Base-by-base conservation (phyloP, 2,329 filamentous ascomycete species). In the Neopestalotiopsis rosae region DNA sequence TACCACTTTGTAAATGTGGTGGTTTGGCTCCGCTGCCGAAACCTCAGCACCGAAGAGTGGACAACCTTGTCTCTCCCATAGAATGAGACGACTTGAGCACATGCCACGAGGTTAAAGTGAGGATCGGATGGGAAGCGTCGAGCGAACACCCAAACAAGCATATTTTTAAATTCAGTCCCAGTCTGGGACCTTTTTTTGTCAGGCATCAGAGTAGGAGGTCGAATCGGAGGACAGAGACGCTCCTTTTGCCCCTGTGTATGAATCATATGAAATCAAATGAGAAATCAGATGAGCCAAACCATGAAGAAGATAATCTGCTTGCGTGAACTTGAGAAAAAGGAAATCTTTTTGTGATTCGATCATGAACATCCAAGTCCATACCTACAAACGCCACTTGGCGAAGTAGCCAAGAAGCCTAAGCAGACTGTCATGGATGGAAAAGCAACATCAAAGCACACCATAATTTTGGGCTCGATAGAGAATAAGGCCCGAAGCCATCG, bases 101-200 rank as follows among this genome's bases (percentile, higher is more conserved):
- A 81, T 81, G 81, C 86, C 87, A 90, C 85, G 88, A 91, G 89
- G 89, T 91, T 91, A 90, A 91, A 91, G 89, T 89, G 85, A 89
- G 85, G 85, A 83, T 86, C 79, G 85, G 84, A 82, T 28, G 81
- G 82, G 82, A 52, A 83, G 88, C 88, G 89, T 91, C 85, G 89
- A 91, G 89, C 85, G 84, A 84, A 85, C 83, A 79, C 82, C 81
- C 78, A 72, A 80, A 71, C 45, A 80, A 76, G 67, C 70, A 73
- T 72, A 75, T 67, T 49, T 28, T 52, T 32, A 68, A 52, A 52
- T 20, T 13, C 45, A 62, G 20, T 62, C 61, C 58, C 66, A 38
- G 17, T n/a, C 24, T 20, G 24, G 58, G 59, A 63, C 45, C 20
- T 52, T 52, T 42, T 49, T 52, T 63, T 56, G 49, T 56, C 57